Evolutionary conservation across 2,329 filamentous ascomycete species (phyloP), one percentile per base, ranked within the genome.

Genomic region (Fonsecaea pugnacius): DNA sequence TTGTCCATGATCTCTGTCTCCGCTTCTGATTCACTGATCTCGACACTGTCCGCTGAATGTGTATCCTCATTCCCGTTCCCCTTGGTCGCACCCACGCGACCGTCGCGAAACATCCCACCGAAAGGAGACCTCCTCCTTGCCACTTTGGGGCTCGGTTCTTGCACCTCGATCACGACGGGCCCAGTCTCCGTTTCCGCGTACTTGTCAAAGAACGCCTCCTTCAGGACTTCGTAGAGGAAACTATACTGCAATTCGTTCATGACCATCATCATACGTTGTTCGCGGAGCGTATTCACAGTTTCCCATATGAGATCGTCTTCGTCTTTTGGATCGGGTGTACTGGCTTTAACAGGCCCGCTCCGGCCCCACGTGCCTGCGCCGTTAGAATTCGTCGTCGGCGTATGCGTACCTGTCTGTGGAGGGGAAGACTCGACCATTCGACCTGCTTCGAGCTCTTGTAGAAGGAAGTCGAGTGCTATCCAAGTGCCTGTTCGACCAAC

Each of bases 401-500:
- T 57, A 6, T 52, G n/a, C 24, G 55, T 53, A 4, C 18, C 27
- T 16, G 54, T 53, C 14, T 43, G 27, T 27, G 65, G 50, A 35
- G 65, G 54, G 18, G 61, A 53, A 12, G 62, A 18, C 21, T 67
- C 74, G 67, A 85, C 80, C 56, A 96, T 78, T 24, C 87, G 83
- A 56, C 92, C 94, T 5, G 87, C 84, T 30, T 91, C 87, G 9
- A 98, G 83, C 76, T 97, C 92, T 38, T 88, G 85, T 68, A 96
- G 83, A 30, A 99, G 85, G 76, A 96, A 92, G 77, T 98, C 95
- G n/a, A 99, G 84, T 1, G 92, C 90, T 72, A 99, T 96, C 74
- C 98, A 99, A 0, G 95, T 98, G 36, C 95, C 95, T 7, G 91
- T 96, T 61, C 95, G 87, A 12, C 95, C 95, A 14, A 99, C 94